These are phyloP conservation scores for Ascochyta rabiei DNA, from an alignment of 2,329 filamentous ascomycete genomes.

Conservation along the genomic window DNA sequence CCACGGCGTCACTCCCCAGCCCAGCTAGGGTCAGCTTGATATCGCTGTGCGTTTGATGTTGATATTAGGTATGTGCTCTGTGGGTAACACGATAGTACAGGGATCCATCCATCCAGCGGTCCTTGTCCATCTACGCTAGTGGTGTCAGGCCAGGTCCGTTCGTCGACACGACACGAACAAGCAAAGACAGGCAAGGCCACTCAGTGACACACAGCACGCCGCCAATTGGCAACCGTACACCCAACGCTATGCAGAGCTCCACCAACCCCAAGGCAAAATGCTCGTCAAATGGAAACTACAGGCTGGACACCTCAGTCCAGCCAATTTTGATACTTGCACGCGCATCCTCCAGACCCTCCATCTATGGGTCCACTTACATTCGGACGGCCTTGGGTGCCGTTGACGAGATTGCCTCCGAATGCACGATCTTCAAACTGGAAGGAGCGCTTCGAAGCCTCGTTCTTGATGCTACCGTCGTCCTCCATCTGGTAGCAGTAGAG, in stretches of 20 bases:
- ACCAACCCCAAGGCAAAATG: constrained; percentile 13
- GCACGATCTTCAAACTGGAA: constrained; percentile 60
- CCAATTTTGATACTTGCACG: constrained; percentile 66
- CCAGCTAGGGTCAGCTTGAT: background rate
- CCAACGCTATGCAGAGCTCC: constrained; percentile 30
- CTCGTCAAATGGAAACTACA: constrained; percentile 16
- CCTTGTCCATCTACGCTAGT: constrained; percentile 4
- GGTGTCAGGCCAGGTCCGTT: constrained; percentile 3
- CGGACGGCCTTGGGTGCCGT: constrained; percentile 55
- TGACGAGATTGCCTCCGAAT: constrained; percentile 58
- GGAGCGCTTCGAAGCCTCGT: constrained; percentile 47
- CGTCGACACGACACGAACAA: constrained; percentile 8
- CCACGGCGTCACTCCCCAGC: background rate
- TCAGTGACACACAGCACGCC: constrained; percentile 10
- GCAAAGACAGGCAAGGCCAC: constrained; percentile 17
- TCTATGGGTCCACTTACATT: constrained; percentile 57
- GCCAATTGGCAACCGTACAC: constrained; percentile 14
- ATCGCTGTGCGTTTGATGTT: background rate
- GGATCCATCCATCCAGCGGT: constrained; percentile 28
- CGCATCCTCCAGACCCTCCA: constrained; percentile 65
- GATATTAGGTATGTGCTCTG: constrained; percentile 25
- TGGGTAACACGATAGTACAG: constrained; percentile 13
- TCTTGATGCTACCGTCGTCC: constrained; percentile 51
- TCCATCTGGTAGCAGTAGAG: constrained; percentile 67
- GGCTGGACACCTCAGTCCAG: constrained; percentile 16